These are phyloP conservation scores for Artemisia princeps DNA, from an alignment of 140 eudicot genomes.

Conservation along the genomic window DNA sequence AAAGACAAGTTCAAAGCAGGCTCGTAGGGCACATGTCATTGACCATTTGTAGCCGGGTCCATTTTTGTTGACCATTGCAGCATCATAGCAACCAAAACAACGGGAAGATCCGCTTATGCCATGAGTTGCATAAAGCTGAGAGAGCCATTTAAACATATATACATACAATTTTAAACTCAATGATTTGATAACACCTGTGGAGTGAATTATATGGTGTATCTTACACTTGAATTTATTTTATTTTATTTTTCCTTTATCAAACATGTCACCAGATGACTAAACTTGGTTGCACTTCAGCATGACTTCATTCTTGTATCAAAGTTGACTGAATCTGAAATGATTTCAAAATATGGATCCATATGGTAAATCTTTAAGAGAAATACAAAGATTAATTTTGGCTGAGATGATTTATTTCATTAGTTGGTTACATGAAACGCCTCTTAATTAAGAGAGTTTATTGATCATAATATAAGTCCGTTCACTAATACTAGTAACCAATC, in stretches of 20 bases:
- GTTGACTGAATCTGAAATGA: background rate
- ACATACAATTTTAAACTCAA: slow-evolving; percentile 4
- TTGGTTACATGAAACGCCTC: too few species aligned
- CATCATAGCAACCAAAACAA: slow-evolving; percentile 11
- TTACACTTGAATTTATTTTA: slow-evolving; percentile 14
- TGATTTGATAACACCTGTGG: slow-evolving; percentile 6
- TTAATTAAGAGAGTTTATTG: too few species aligned
- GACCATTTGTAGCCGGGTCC: slow-evolving; percentile 19
- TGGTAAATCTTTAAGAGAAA: background rate
- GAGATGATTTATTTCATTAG: too few species aligned
- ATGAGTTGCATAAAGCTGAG: slow-evolving; percentile 46
- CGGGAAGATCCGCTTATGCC: slow-evolving; percentile 53
- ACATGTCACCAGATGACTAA: background rate
- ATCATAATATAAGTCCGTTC: too few species aligned
- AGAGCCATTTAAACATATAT: slow-evolving; percentile 23
- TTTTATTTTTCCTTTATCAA: slow-evolving; percentile 1
- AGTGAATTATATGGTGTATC: slow-evolving; percentile 14
- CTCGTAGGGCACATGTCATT: background rate
- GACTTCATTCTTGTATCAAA: background rate
- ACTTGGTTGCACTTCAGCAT: background rate
- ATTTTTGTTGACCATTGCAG: slow-evolving; percentile 28
- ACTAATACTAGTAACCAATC: too few species aligned
- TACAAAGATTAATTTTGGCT: background rate
- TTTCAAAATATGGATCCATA: background rate
- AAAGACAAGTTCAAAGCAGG: slow-evolving; percentile 31